These are phyloP conservation scores for Phaeosphaeria sp. DNA, from an alignment of 2,329 filamentous ascomycete genomes.

Conservation along the genomic window DNA sequence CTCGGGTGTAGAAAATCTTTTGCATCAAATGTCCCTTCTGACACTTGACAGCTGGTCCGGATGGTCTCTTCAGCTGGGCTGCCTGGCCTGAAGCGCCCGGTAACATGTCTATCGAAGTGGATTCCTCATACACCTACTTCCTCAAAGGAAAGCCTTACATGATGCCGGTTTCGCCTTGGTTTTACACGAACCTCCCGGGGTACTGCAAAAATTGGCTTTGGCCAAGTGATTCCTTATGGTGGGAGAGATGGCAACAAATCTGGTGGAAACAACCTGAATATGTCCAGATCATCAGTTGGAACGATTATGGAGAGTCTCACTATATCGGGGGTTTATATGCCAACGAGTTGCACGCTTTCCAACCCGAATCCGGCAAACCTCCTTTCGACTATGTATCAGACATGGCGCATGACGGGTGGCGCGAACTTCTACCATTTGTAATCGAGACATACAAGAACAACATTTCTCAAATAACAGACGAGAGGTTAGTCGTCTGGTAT, in stretches of 20 bases:
- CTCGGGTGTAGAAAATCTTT: background rate
- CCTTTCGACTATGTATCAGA: background rate
- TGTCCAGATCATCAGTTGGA: background rate
- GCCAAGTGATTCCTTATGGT: conserved; percentile 67
- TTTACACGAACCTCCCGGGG: conserved; percentile 62
- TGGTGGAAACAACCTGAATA: background rate
- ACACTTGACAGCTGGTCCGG: background rate
- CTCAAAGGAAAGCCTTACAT: conserved; percentile 48
- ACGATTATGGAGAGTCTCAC: background rate
- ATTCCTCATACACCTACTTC: background rate
- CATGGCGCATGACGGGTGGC: background rate
- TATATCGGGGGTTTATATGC: background rate
- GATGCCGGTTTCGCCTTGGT: conserved; percentile 58
- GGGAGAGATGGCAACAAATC: conserved; percentile 46
- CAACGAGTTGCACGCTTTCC: background rate
- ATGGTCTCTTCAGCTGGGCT: background rate
- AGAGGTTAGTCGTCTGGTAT: background rate
- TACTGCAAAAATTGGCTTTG: conserved; percentile 70
- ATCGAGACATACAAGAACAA: background rate
- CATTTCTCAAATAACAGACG: background rate
- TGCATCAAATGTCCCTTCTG: background rate
- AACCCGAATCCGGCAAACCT: background rate
- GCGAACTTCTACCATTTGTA: background rate
- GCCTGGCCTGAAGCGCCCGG: background rate
- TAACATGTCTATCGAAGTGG: background rate